phyloP scores from a whole-genome alignment of 2,329 filamentous ascomycete genomes.

The Fusarium staphyleae region DNA sequence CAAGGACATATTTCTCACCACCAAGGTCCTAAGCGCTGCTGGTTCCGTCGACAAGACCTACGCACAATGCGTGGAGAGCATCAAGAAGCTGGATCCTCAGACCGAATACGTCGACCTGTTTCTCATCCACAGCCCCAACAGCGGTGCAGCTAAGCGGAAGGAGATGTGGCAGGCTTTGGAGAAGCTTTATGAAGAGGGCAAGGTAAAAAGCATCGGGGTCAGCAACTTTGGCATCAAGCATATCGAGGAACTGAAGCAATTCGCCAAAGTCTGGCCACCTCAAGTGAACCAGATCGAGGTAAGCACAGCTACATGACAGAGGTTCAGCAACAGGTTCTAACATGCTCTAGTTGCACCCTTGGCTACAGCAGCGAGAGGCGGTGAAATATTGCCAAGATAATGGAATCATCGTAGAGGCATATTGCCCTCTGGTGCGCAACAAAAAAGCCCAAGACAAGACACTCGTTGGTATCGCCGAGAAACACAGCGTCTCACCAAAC shows the following conservation, averaged over 20 bases:
- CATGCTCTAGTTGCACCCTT: constrained; percentile 70
- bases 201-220: constrained; percentile 70
- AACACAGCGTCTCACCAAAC: constrained; percentile 63
- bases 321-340: constrained; percentile 49
- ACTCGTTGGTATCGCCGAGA: constrained; percentile 62
- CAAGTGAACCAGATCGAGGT: constrained; percentile 76
- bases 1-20: constrained; percentile 61
- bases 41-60: constrained; percentile 65
- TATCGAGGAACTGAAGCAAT: constrained; percentile 70
- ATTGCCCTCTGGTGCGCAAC: constrained; percentile 46
- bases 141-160: constrained; percentile 61
- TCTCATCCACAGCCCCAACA: constrained; percentile 69
- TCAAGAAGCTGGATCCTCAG: constrained; percentile 62
- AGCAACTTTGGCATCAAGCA: constrained; percentile 74
- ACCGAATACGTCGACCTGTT: constrained; percentile 73
- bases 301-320: constrained; percentile 19
- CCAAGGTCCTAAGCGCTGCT: constrained; percentile 55
- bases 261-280: constrained; percentile 69
- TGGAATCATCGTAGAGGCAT: constrained; percentile 63
- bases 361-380: constrained; percentile 60
- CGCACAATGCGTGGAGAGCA: constrained; percentile 64
- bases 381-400: constrained; percentile 72
- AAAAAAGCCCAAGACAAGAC: constrained; percentile 58
- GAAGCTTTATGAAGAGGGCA: constrained; percentile 64
- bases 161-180: constrained; percentile 73